phyloP scores from a whole-genome alignment of 371 early-diverging fungal species.

The Mortierella sp. region DNA sequence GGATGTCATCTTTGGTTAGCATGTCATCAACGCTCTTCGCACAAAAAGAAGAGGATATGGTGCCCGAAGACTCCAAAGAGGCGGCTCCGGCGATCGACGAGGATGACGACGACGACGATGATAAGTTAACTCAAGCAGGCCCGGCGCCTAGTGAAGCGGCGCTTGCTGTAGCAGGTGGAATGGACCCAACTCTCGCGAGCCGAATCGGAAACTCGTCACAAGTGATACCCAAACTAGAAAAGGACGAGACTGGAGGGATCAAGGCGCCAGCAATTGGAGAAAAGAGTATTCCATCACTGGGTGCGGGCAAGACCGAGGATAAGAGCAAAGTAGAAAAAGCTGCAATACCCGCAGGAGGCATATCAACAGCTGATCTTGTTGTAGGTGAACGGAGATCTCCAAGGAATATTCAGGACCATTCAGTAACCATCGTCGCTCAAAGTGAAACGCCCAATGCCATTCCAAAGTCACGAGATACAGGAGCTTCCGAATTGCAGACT shows the following conservation, averaged over 20 bases:
- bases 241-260: background rate
- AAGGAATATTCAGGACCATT: constrained; percentile 39
- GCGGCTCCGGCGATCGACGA: constrained; percentile 28
- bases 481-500: background rate
- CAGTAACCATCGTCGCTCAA: constrained; percentile 7
- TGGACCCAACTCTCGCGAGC: constrained; percentile 49
- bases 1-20: constrained; percentile 55
- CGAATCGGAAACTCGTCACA: constrained; percentile 22
- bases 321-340: background rate
- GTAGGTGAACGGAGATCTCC: constrained; percentile 34
- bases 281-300: constrained; percentile 11
- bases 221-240: constrained; percentile 25
- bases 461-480: background rate
- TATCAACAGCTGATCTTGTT: constrained; percentile 17
- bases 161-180: constrained; percentile 52
- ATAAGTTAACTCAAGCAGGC: constrained; percentile 36
- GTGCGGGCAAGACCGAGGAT: constrained; percentile 1
- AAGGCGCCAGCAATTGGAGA: constrained; percentile 7
- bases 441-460: background rate
- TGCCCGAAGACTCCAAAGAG: constrained; percentile 32
- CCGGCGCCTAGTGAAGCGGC: constrained; percentile 55
- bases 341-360: background rate
- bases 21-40: constrained; percentile 55
- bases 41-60: constrained; percentile 46
- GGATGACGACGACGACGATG: constrained; percentile 56